These are phyloP conservation scores for Exserohilum rostratum DNA, from an alignment of 2,329 filamentous ascomycete species.

Conservation along the genomic window DNA sequence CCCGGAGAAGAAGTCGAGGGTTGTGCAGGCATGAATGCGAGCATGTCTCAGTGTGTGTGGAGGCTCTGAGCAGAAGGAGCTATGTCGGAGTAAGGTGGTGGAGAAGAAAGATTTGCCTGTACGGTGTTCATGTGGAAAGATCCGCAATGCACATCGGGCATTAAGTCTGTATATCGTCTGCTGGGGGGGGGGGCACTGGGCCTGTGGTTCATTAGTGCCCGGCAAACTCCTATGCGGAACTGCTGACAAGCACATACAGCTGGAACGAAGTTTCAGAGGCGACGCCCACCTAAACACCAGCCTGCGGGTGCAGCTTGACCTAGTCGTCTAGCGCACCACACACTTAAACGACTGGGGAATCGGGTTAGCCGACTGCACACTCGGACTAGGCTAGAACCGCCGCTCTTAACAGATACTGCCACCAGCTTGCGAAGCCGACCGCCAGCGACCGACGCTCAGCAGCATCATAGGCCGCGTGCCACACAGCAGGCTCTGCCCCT, in stretches of 20 bases:
- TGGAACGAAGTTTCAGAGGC: conserved; percentile 43
- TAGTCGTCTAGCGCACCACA: conserved; percentile 43
- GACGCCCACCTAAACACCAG: conserved; percentile 39
- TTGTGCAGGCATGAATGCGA: conserved; percentile 47
- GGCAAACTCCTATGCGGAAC: conserved; percentile 34
- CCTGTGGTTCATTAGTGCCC: conserved; percentile 36
- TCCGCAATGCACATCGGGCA: conserved; percentile 40
- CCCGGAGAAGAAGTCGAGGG: conserved; percentile 42
- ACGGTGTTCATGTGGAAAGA: conserved; percentile 31
- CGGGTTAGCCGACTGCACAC: conserved; percentile 36
- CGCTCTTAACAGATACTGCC: conserved; percentile 34
- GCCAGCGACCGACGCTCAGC: conserved; percentile 26
- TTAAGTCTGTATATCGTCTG: conserved; percentile 40
- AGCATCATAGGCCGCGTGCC: conserved; percentile 6
- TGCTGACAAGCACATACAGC: conserved; percentile 39
- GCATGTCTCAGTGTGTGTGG: conserved; percentile 37
- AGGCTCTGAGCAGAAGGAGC: conserved; percentile 24
- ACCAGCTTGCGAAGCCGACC: conserved; percentile 25
- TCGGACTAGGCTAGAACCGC: conserved; percentile 38
- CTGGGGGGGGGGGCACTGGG: conserved; percentile 20
- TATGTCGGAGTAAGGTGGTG: conserved; percentile 28
- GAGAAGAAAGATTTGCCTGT: conserved; percentile 29
- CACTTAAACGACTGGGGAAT: conserved; percentile 41
- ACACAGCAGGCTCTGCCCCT: conserved; percentile 6
- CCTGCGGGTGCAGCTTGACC: conserved; percentile 39